Percentiles rank a stretch among this genome's conserved stretches.
Evolutionary conservation across 345 rosid genomes (phyloP).

Genomic region (Dimocarpus longan): DNA sequence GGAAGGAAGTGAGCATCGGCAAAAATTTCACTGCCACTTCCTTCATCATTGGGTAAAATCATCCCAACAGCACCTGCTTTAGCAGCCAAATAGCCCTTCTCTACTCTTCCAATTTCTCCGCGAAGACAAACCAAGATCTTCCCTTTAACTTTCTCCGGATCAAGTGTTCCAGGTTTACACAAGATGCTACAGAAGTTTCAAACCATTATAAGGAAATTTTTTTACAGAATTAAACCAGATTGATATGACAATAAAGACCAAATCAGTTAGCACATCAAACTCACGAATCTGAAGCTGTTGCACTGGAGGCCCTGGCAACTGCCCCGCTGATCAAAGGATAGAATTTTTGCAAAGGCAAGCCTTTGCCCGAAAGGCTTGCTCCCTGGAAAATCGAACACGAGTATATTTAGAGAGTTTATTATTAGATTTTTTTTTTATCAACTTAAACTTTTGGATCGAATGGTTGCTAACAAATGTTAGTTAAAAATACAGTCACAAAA

Average conservation of each 20-base stretch:
- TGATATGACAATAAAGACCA: not conserved
- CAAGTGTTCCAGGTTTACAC: conserved; percentile 50
- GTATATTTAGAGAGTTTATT: no score
- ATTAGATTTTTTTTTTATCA: no score
- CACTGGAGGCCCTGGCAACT: conserved; percentile 40
- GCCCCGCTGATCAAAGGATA: conserved; percentile 57
- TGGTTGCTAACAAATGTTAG: not conserved
- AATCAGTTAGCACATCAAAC: conserved; percentile 15
- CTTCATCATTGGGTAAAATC: conserved; percentile 45
- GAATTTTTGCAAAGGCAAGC: conserved; percentile 38
- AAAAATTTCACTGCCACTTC: conserved; percentile 26
- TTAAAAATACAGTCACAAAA: no score
- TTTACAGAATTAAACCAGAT: no score
- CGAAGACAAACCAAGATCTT: conserved; percentile 60
- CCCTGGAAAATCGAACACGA: conserved; percentile 49
- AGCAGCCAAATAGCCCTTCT: conserved; percentile 38
- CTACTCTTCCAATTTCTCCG: conserved; percentile 28
- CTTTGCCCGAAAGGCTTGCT: conserved; percentile 47
- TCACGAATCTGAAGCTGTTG: conserved; percentile 45
- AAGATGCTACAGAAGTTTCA: conserved; percentile 24
- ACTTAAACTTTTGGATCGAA: no score
- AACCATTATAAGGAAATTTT: not conserved
- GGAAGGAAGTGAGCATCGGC: conserved; percentile 52
- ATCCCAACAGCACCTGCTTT: conserved; percentile 57
- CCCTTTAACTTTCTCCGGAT: conserved; percentile 57